Evolutionary conservation across 2,329 filamentous ascomycete genomes (phyloP).

Genomic region (Monilinia fructicola): DNA sequence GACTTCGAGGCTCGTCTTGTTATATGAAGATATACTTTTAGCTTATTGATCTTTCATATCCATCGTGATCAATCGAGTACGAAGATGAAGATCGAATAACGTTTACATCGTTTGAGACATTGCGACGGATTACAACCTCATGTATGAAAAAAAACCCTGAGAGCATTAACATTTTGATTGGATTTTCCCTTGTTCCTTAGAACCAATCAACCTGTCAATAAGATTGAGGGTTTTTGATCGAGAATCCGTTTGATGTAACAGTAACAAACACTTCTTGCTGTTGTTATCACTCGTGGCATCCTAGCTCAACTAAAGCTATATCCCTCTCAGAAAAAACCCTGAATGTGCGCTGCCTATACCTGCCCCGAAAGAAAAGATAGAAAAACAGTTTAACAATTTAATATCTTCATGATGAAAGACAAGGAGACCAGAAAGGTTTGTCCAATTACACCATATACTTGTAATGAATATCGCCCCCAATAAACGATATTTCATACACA

Average conservation of each 20-base stretch:
- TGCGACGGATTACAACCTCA: constrained; percentile 3
- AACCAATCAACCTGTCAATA: constrained; percentile 9
- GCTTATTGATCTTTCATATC: no score
- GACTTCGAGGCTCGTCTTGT: background rate
- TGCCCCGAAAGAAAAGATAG: background rate
- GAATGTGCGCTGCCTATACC: constrained; percentile 6
- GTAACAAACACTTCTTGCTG: constrained; percentile 1
- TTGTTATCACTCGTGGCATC: constrained; percentile 20
- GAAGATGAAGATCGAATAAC: constrained; percentile 6
- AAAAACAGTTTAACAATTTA: background rate
- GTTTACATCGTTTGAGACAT: constrained; percentile 1
- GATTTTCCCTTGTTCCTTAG: background rate
- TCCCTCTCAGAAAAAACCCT: constrained; percentile 3
- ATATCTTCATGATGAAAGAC: background rate
- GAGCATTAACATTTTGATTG: background rate
- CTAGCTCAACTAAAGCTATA: constrained; percentile 2
- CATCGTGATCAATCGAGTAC: background rate
- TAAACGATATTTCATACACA: background rate
- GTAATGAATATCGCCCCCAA: background rate
- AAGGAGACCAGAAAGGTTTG: background rate
- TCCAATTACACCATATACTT: no score
- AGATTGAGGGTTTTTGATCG: constrained; percentile 17
- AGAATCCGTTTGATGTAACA: background rate
- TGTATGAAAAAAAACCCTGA: background rate
- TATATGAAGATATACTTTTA: background rate